These are phyloP conservation scores for Talaromyces sp. DNA, from an alignment of 2,329 filamentous ascomycete genomes.

Conservation along the genomic window DNA sequence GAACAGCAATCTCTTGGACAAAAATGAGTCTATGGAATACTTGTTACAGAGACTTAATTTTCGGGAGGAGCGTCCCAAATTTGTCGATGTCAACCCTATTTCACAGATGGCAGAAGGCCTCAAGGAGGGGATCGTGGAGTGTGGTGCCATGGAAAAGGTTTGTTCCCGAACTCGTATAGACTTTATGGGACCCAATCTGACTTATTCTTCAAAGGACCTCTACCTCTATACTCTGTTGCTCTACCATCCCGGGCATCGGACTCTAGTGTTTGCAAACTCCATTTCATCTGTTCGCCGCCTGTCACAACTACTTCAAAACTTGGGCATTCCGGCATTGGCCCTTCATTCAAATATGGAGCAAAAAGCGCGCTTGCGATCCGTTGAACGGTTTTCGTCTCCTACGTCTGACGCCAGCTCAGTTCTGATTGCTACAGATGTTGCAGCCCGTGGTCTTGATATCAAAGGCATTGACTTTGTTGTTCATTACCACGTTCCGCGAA, in stretches of 20 bases:
- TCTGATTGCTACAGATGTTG: slow-evolving; percentile 87
- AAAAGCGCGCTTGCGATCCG: slow-evolving; percentile 85
- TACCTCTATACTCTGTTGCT: slow-evolving; percentile 86
- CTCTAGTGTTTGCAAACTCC: slow-evolving; percentile 91
- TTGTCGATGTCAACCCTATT: slow-evolving; percentile 84
- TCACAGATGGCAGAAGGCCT: slow-evolving; percentile 82
- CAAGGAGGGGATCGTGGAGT: slow-evolving; percentile 87
- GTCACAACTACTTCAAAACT: slow-evolving; percentile 73
- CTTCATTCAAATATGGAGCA: slow-evolving; percentile 94
- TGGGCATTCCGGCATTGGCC: slow-evolving; percentile 68
- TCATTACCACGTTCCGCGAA: slow-evolving; percentile 90
- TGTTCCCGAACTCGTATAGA: background rate
- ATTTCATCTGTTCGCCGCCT: slow-evolving; percentile 87
- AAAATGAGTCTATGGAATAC: slow-evolving; percentile 85
- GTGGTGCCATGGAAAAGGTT: slow-evolving; percentile 86
- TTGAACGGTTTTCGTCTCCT: slow-evolving; percentile 76
- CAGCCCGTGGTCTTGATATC: slow-evolving; percentile 89
- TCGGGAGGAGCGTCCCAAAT: slow-evolving; percentile 73
- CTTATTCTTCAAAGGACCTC: slow-evolving; percentile 56
- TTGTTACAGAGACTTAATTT: slow-evolving; percentile 87
- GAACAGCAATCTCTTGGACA: slow-evolving; percentile 57
- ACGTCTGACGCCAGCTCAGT: slow-evolving; percentile 54
- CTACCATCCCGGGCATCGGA: slow-evolving; percentile 72
- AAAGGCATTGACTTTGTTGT: slow-evolving; percentile 81
- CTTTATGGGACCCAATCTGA: background rate